Evolutionary conservation across 371 early-diverging fungal genomes (phyloP), one percentile per base, ranked within the genome.

Genomic region (Mucor sp.): DNA sequence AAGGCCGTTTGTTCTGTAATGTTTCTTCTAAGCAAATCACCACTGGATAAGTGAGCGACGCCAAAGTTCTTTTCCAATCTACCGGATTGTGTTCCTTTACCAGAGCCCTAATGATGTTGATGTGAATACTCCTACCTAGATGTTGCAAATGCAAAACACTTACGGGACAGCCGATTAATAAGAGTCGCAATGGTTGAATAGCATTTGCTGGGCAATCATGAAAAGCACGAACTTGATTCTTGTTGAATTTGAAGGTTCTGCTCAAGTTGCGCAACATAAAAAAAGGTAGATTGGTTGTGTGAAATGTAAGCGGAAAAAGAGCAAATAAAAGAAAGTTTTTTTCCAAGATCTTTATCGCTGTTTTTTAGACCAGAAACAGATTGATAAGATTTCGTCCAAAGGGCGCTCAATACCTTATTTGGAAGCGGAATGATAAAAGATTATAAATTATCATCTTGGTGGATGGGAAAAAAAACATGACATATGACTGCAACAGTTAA

Each of bases 81-180:
- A 59, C 74, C 75, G n/a, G 94, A 91, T 68, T 94, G 94, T 27
- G 97, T 96, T 41, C 95, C 97, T 76, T 95, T 94, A 30, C 94
- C 94, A 11, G 94, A 80, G 19, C 94, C 94, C 91, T 89, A 66
- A 32, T n/a, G 19, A 23, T n/a, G 27, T 5, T 0, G 2, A 8
- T 28, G 5, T 28, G 23, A 35, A 35, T n/a, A 23, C 37, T 59
- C 12, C 37, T 15, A 7, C 33, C 5, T n/a, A 30, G 7, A 41
- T n/a, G 41, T 62, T n/a, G 57, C 9, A 19, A 28, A 53, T 41
- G 37, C 37, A 5, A 23, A 27, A 15, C 17, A 70, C 81, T 63
- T 85, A 88, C 88, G 50, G 88, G 88, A 69, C 88, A 85, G 28
- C 88, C 88, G 23, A 88, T 77, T 27, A 88, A 80, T 60, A 88